phyloP scores from a whole-genome alignment of 2,329 filamentous ascomycete species.

The Gremmenia infestans region DNA sequence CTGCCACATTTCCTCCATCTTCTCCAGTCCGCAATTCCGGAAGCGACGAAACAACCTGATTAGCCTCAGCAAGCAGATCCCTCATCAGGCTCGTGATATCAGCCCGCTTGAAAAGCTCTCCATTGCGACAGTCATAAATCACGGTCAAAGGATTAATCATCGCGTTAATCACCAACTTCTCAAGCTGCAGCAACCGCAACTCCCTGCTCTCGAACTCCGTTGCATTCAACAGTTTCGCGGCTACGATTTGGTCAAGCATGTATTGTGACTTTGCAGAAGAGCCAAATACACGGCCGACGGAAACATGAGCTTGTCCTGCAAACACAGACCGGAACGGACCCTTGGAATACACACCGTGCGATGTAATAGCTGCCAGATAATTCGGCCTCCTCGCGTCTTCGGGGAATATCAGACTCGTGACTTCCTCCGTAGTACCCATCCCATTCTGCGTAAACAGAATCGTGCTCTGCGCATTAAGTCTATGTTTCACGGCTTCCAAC shows the following conservation, averaged over 20 bases:
- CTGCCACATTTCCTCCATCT: conserved; percentile 28
- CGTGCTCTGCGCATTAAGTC: conserved; percentile 61
- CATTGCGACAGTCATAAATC: conserved; percentile 71
- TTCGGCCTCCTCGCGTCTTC: conserved; percentile 55
- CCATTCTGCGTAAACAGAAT: conserved; percentile 87
- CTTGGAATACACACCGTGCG: conserved; percentile 49
- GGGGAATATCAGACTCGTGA: conserved; percentile 54
- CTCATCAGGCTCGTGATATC: conserved; percentile 58
- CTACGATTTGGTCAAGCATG: conserved; percentile 38
- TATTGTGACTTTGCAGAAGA: conserved; percentile 9
- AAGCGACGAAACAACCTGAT: conserved; percentile 57
- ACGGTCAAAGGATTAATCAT: conserved; percentile 83
- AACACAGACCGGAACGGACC: conserved; percentile 49
- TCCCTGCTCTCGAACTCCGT: conserved; percentile 37
- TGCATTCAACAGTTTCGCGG: conserved; percentile 41
- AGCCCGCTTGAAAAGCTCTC: conserved; percentile 60
- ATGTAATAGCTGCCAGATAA: conserved; percentile 65
- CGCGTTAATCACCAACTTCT: conserved; percentile 78
- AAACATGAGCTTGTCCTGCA: conserved; percentile 44
- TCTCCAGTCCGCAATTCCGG: conserved; percentile 10
- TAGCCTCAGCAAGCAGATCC: conserved; percentile 68
- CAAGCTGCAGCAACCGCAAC: conserved; percentile 63
- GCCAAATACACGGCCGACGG: conserved; percentile 42
- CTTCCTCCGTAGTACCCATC: conserved; percentile 64
- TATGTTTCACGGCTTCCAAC: conserved; percentile 49